These are phyloP conservation scores for Cytospora paraplurivora DNA, from an alignment of 2,329 filamentous ascomycete species.

Conservation along the genomic window DNA sequence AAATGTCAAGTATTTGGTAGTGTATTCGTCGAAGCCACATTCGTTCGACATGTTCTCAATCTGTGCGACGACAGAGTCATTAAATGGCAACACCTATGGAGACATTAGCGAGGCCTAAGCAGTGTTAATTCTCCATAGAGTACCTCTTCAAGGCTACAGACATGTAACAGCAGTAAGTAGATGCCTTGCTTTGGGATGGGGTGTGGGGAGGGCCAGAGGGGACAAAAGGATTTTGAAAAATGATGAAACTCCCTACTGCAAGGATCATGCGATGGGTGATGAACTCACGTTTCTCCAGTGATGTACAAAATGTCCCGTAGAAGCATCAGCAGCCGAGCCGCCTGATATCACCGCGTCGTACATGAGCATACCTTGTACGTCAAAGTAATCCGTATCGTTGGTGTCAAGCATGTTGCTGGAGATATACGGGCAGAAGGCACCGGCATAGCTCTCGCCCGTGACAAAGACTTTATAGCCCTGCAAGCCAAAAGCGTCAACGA, in stretches of 20 bases:
- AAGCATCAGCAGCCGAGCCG: constrained; percentile 43
- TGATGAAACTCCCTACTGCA: not conserved
- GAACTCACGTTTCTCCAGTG: constrained; percentile 45
- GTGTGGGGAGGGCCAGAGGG: too few relatives aligned
- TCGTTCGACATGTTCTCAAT: constrained; percentile 52
- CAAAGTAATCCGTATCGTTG: constrained; percentile 63
- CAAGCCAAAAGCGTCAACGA: constrained; percentile 65
- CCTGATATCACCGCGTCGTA: constrained; percentile 67
- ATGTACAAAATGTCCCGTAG: constrained; percentile 58
- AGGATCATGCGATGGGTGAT: not conserved
- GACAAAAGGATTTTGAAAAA: not conserved
- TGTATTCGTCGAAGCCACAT: constrained; percentile 62
- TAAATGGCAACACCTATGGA: constrained; percentile 56
- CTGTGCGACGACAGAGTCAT: constrained; percentile 52
- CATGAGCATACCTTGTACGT: constrained; percentile 66
- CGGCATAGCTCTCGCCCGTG: constrained; percentile 57
- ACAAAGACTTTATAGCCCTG: constrained; percentile 67
- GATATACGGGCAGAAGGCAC: constrained; percentile 67
- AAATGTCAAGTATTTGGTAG: constrained; percentile 62
- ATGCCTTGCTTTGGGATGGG: too few relatives aligned
- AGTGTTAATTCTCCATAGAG: not conserved
- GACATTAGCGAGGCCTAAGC: not conserved
- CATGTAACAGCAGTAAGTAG: too few relatives aligned
- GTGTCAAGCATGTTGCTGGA: constrained; percentile 68
- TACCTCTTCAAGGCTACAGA: not conserved